Base-by-base conservation (phyloP, 495 filamentous ascomycete genomes). In the Penicillium lagena region DNA sequence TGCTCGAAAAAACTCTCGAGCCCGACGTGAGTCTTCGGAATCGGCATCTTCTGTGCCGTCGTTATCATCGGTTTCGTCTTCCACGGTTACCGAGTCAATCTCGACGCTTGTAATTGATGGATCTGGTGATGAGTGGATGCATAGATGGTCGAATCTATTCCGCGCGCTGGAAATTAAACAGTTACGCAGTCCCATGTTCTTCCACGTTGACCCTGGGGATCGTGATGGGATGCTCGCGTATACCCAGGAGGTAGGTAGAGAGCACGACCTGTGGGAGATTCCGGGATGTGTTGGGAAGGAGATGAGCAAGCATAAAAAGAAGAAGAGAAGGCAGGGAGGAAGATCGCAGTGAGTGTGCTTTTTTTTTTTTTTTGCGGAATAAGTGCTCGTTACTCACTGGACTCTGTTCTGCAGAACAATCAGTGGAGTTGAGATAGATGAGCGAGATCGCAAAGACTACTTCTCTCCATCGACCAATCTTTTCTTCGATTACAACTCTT, bases 101-200 rank as follows among this genome's bases (percentile, higher is more conserved):
- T 65, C 66, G 1, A 68, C 52, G 7, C 50, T 67, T 2, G 74
- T 82, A 1, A 58, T 85, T 9, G 79, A 85, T 51, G 68, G 70
- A 7, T 71, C 70, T 2, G 66, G 68, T 0, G 55, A 65, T 29
- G 43, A 58, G 17, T 85, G 79, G 77, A 75, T 83, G 71, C 54
- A 70, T 47, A 55, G 68, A 40, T 84, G 80, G 79, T 71, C 77
- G 30, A 61, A 57, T 17, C 68, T 75, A 8, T 84, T 83, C 56
- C 57, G 64, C 14, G 73, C 63, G 1, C 67, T 82, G 41, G 71
- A 76, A 32, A 83, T 84, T 28, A 62, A 72, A 14, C 73, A 84
- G 56, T 59, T 83, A 12, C 72, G 79, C 11, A 82, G 79, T 51
- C 80, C 78, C 12, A 83, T 84, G 80, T 82, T 84, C 51, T 82